These are phyloP conservation scores for Rhodotorula graminis DNA, from an alignment of 768 basidiomycete genomes.

Conservation along the genomic window DNA sequence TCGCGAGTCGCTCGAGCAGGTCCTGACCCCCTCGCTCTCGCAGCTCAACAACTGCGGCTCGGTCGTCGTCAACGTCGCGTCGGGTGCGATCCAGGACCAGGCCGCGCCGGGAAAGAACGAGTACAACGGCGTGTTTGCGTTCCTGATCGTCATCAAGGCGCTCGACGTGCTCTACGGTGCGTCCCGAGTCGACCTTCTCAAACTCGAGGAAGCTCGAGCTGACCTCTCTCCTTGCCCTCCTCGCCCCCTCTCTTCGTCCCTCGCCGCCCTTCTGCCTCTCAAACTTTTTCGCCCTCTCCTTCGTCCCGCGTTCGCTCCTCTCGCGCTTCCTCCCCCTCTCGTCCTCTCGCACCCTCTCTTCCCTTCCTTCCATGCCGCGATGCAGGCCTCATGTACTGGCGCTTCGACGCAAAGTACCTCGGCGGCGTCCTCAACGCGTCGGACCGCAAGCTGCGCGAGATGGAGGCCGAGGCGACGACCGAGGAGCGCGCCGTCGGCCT, in stretches of 20 bases:
- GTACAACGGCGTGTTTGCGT: conserved; percentile 18
- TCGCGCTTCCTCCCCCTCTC: too few relatives aligned
- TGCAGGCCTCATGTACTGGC: conserved; percentile 13
- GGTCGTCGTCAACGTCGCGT: conserved; percentile 6
- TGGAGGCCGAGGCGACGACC: neutral
- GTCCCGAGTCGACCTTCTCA: neutral
- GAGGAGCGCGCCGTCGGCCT: neutral
- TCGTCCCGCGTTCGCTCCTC: too few relatives aligned
- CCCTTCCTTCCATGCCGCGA: neutral
- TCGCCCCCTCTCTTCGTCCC: too few relatives aligned
- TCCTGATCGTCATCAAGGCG: conserved; percentile 22
- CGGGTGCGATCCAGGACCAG: conserved; percentile 22
- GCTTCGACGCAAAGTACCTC: conserved; percentile 3
- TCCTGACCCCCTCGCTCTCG: neutral
- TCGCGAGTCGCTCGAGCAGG: neutral
- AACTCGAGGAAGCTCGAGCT: too few relatives aligned
- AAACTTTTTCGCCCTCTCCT: too few relatives aligned
- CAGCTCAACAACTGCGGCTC: conserved; percentile 21
- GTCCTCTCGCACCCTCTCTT: too few relatives aligned
- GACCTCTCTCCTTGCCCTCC: too few relatives aligned
- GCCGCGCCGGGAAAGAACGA: neutral
- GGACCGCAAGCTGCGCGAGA: conserved; percentile 1
- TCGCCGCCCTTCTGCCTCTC: too few relatives aligned
- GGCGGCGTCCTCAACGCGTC: conserved; percentile 12
- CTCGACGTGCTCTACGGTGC: conserved; percentile 6